These are phyloP conservation scores for Podospora sp. DNA, from an alignment of 495 filamentous ascomycete genomes.

Conservation along the genomic window DNA sequence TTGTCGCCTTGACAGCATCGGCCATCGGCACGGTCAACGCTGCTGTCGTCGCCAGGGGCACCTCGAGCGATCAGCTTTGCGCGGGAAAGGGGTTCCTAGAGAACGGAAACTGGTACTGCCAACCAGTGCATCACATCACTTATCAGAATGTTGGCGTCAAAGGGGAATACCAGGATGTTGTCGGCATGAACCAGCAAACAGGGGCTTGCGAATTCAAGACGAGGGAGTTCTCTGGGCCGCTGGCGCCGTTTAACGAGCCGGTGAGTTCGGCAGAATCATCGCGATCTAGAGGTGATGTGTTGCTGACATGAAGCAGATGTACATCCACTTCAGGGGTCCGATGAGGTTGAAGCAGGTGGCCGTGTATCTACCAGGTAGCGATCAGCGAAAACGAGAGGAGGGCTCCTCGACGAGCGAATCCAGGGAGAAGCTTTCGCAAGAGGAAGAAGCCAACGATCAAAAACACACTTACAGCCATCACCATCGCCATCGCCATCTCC, in stretches of 20 bases:
- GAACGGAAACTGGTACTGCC: constrained; percentile 59
- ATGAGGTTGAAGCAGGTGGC: constrained; percentile 63
- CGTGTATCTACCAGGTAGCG: constrained; percentile 53
- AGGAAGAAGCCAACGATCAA: background rate
- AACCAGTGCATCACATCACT: constrained; percentile 56
- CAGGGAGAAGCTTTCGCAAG: constrained; percentile 25
- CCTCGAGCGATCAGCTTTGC: constrained; percentile 22
- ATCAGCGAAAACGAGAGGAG: constrained; percentile 34
- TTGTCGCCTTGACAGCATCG: constrained; percentile 14
- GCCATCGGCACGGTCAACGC: background rate
- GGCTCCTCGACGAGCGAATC: constrained; percentile 24
- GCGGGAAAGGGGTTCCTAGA: constrained; percentile 23
- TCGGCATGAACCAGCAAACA: constrained; percentile 54
- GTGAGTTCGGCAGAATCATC: constrained; percentile 50
- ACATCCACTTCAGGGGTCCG: constrained; percentile 71
- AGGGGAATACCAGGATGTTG: constrained; percentile 63
- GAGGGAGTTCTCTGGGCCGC: constrained; percentile 55
- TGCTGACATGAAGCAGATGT: constrained; percentile 51
- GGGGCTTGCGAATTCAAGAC: constrained; percentile 56
- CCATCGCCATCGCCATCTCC: constrained; percentile 2
- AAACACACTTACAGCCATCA: background rate
- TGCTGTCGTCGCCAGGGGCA: background rate
- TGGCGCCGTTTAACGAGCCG: constrained; percentile 68
- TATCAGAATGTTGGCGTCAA: constrained; percentile 59
- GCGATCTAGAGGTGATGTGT: background rate